These are phyloP conservation scores for Athelia sp. DNA, from an alignment of 1,284 basidiomycete genomes.

Conservation along the genomic window DNA sequence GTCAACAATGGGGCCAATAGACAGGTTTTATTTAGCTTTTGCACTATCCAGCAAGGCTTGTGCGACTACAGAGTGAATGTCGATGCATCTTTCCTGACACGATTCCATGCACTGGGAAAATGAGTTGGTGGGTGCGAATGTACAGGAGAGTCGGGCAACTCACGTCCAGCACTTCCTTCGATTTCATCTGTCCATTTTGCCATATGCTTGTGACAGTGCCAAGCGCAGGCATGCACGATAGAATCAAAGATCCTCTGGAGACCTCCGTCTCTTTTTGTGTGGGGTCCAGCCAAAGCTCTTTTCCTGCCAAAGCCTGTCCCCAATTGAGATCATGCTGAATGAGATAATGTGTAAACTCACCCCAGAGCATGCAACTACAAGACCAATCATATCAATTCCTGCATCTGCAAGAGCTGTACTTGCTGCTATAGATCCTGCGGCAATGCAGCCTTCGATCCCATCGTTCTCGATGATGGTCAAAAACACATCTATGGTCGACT, in stretches of 20 bases:
- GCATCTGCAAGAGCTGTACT: slow-evolving; percentile 88
- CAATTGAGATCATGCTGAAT: slow-evolving; percentile 6
- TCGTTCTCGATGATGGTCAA: slow-evolving; percentile 90
- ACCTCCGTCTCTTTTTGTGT: slow-evolving; percentile 57
- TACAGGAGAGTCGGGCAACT: slow-evolving; percentile 16
- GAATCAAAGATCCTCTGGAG: slow-evolving; percentile 59
- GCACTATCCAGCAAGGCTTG: slow-evolving; percentile 53
- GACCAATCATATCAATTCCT: slow-evolving; percentile 82
- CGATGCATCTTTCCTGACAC: slow-evolving; percentile 64
- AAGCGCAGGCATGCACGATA: slow-evolving; percentile 89
- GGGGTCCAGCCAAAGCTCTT: slow-evolving; percentile 74
- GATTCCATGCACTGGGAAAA: slow-evolving; percentile 52
- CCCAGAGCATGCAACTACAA: slow-evolving; percentile 76
- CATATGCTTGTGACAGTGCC: slow-evolving; percentile 79
- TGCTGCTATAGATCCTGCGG: slow-evolving; percentile 81
- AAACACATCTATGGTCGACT: slow-evolving; percentile 91
- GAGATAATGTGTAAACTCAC: slow-evolving; percentile 32
- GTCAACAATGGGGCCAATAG: too few species aligned
- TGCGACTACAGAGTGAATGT: slow-evolving; percentile 71
- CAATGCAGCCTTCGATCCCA: slow-evolving; percentile 80
- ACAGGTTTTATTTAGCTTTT: neutral
- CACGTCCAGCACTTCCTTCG: slow-evolving; percentile 49
- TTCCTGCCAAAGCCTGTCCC: slow-evolving; percentile 46
- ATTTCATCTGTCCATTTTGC: slow-evolving; percentile 66
- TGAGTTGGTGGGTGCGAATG: slow-evolving; percentile 5